These are phyloP conservation scores for Cytospora chrysosperma DNA, from an alignment of 2,329 filamentous ascomycete species.

Conservation along the genomic window DNA sequence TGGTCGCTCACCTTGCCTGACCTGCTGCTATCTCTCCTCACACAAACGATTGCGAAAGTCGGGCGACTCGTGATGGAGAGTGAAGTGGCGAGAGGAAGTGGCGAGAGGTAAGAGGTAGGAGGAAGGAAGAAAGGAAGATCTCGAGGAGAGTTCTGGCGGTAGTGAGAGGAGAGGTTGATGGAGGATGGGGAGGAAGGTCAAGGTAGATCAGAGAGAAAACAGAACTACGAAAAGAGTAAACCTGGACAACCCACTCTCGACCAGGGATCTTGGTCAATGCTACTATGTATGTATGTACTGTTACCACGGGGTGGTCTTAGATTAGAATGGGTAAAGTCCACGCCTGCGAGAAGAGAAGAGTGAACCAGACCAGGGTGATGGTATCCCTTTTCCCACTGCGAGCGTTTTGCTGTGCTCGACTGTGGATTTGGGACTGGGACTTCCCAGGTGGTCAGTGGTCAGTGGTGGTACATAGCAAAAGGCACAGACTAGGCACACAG, in stretches of 20 bases:
- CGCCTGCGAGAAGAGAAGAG: slow-evolving; percentile 9
- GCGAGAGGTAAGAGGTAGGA: slow-evolving; percentile 8
- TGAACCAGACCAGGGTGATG: slow-evolving; percentile 11
- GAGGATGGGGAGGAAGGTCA: slow-evolving; percentile 20
- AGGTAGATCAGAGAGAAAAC: slow-evolving; percentile 24
- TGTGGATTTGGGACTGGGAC: not conserved
- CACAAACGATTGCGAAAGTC: slow-evolving; percentile 11
- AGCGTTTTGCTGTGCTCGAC: slow-evolving; percentile 10
- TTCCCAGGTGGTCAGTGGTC: not conserved
- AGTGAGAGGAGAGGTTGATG: slow-evolving; percentile 19
- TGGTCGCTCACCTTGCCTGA: slow-evolving; percentile 10
- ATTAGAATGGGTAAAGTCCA: slow-evolving; percentile 20
- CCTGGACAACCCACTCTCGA: slow-evolving; percentile 16
- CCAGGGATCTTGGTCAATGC: slow-evolving; percentile 16
- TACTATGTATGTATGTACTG: not conserved
- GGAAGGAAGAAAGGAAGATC: slow-evolving; percentile 5
- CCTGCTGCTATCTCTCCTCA: slow-evolving; percentile 9
- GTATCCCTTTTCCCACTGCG: slow-evolving; percentile 9
- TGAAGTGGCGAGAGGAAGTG: slow-evolving; percentile 1
- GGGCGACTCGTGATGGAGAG: slow-evolving; percentile 11
- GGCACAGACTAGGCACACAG: not conserved
- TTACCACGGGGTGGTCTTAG: slow-evolving; percentile 15
- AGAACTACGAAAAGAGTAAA: slow-evolving; percentile 14
- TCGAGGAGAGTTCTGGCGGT: slow-evolving; percentile 10
- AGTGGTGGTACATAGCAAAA: not conserved